These are phyloP conservation scores for Corylus heterophylla DNA, from an alignment of 306 rosid genomes.

Conservation along the genomic window DNA sequence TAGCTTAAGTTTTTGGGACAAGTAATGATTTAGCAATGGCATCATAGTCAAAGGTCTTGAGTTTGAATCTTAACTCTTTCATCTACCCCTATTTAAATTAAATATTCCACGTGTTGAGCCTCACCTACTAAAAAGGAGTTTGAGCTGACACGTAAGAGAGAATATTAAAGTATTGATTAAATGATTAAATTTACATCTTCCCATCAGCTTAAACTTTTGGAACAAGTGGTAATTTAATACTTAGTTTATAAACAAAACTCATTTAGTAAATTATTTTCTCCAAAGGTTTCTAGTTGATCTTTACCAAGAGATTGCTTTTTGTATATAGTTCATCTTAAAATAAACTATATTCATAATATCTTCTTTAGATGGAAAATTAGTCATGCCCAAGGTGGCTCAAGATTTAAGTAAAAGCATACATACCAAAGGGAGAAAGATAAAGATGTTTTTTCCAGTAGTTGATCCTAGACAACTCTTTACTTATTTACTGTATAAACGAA, in stretches of 20 bases:
- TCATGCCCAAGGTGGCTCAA: not conserved
- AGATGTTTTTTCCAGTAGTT: not conserved
- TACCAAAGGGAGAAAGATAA: not conserved
- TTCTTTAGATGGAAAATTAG: not conserved
- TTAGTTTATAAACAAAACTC: not conserved
- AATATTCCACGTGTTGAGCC: too few species aligned
- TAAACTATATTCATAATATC: not conserved
- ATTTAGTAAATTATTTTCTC: not conserved
- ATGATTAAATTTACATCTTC: too few species aligned
- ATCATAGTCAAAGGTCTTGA: too few species aligned
- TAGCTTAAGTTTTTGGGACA: too few species aligned
- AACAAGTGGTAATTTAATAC: too few species aligned
- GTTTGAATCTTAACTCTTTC: too few species aligned
- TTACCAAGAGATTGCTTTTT: not conserved
- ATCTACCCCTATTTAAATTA: too few species aligned
- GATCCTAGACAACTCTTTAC: not conserved
- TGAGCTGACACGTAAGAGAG: too few species aligned
- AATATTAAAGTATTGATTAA: too few species aligned
- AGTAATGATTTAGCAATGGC: too few species aligned
- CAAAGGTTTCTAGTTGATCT: not conserved
- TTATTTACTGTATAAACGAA: not conserved
- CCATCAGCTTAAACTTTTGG: too few species aligned
- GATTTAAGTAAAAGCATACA: not conserved
- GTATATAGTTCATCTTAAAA: not conserved
- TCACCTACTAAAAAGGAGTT: too few species aligned